Base-by-base conservation (phyloP, 495 filamentous ascomycete species). In the Pseudevernia furfuracea region DNA sequence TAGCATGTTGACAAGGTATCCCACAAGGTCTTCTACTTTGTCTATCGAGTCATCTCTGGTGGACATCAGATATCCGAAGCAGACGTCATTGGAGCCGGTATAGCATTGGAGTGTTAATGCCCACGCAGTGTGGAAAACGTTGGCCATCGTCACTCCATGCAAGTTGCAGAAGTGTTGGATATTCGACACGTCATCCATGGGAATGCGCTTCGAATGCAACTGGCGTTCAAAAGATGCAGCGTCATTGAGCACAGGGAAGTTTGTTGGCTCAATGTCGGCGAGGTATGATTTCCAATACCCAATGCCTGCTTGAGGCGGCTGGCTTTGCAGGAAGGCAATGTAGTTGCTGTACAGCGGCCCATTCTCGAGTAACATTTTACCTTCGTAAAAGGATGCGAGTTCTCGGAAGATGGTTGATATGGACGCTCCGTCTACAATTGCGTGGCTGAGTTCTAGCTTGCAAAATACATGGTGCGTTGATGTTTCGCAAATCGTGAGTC, bases 381-480 rank as follows among this genome's bases (percentile, higher is more conserved):
- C 78, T 21, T 71, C 74, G 61, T 86, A 86, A 4, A 78, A 79
- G 1, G 73, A 63, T 23, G 79, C 76, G 39, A 84, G 52, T 28
- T 83, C 81, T 0, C 74, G 72, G 15, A 81, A 56, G 28, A 84
- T 78, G 28, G 78, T 74, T 0, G 77, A 78, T 58, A 81, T 77
- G 0, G 81, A 83, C 39, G 71, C 67, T 10, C 76, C 81, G 74
- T 85, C 78, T 72, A 81, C 78, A 14, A 79, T 73, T 23, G 80
- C 75, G 69, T 85, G 81, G 66, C 78, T 86, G 30, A 87, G 72
- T 57, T 88, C 84, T 28, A 87, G 65, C 56, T 79, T 78, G 61
- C 77, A 81, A 38, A 81, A 78, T 0, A 87, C 64, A 37, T 71
- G 71, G 0, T 74, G 72, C 3, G 65, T 71, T 1, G 69, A 59